Base-by-base conservation (phyloP, 2,329 filamentous ascomycete genomes). In the Berkeleyomyces basicola region DNA sequence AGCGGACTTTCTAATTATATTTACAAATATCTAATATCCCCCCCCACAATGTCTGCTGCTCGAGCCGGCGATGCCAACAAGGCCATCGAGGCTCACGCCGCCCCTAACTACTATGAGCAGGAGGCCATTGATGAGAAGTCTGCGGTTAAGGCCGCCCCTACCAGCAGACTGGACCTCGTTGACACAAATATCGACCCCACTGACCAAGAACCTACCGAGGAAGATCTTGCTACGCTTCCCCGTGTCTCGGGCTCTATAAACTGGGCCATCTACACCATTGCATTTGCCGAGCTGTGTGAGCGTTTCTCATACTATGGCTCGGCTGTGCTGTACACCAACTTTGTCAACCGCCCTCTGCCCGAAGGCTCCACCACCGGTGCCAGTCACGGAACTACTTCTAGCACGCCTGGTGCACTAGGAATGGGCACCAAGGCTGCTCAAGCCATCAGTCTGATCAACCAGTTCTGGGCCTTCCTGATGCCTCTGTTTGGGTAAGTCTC, bases 231-330 rank as follows among this genome's bases (percentile, higher is more conserved):
- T 11, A 84, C 81, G 0, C 78, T 87, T n/a, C 79, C 77, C 59
- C 81, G 82, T 68, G 79, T 87, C 31, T 81, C 83, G 10, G 84
- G 82, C 66, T 78, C 77, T 69, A 81, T 90, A 65, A 82, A 83
- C 58, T 83, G 79, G 78, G 74, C 78, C 62, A 80, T 85, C 64
- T 90, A 83, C 73, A 84, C 82, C 36, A 81, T 90, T 64, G 85
- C 84, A 58, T 83, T 88, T 66, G 82, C 87, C 64, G 87, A 90
- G 73, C 75, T 88, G 63, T 87, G 84, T 74, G 87, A 90, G 74
- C 83, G 86, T 58, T 88, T 88, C 74, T 86, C 83, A 11, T 90
- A 88, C 79, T 89, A 90, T 69, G 87, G 86, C 62, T 84, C 83
- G 3, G 79, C 82, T 51, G 78, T 84, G 40, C 76, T 88, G 39